phyloP scores from a whole-genome alignment of 495 filamentous ascomycete genomes.

The Parathielavia hyrcaniae region DNA sequence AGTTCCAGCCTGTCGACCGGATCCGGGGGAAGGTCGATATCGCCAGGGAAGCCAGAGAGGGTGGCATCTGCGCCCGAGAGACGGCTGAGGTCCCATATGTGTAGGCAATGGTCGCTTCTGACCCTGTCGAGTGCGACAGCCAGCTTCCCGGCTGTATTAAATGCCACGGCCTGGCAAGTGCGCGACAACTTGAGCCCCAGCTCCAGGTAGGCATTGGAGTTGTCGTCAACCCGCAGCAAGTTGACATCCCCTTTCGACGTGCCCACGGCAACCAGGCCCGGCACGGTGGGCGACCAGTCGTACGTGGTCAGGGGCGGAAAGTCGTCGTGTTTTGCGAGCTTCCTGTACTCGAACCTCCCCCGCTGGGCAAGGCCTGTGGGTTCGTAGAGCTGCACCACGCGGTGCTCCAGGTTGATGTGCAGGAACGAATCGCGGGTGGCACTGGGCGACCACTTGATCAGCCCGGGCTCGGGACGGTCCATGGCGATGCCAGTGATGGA shows the following conservation, averaged over 20 bases:
- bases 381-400: slow-evolving; percentile 71
- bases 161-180: slow-evolving; percentile 85
- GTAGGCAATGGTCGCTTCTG: slow-evolving; percentile 85
- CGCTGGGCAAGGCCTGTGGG: slow-evolving; percentile 54
- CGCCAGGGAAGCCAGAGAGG: slow-evolving; percentile 34
- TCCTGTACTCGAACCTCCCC: slow-evolving; percentile 57
- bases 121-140: slow-evolving; percentile 87
- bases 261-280: slow-evolving; percentile 74
- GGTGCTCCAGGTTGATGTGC: slow-evolving; percentile 73
- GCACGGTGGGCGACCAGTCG: slow-evolving; percentile 78
- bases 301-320: slow-evolving; percentile 85
- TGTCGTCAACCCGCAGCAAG: slow-evolving; percentile 67
- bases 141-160: slow-evolving; percentile 69
- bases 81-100: slow-evolving; percentile 86
- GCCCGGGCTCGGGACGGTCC: slow-evolving; percentile 49
- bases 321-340: slow-evolving; percentile 65
- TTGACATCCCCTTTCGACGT: slow-evolving; percentile 78
- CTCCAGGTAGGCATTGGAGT: slow-evolving; percentile 55
- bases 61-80: slow-evolving; percentile 44
- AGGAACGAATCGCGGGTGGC: slow-evolving; percentile 63
- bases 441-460: slow-evolving; percentile 85
- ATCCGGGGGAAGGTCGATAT: slow-evolving; percentile 44
- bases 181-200: slow-evolving; percentile 81
- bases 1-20: slow-evolving; percentile 68
- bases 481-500: slow-evolving; percentile 21